Conservation (phyloP, 2,329 filamentous ascomycete genomes). For the Fusarium tuaranense region DNA sequence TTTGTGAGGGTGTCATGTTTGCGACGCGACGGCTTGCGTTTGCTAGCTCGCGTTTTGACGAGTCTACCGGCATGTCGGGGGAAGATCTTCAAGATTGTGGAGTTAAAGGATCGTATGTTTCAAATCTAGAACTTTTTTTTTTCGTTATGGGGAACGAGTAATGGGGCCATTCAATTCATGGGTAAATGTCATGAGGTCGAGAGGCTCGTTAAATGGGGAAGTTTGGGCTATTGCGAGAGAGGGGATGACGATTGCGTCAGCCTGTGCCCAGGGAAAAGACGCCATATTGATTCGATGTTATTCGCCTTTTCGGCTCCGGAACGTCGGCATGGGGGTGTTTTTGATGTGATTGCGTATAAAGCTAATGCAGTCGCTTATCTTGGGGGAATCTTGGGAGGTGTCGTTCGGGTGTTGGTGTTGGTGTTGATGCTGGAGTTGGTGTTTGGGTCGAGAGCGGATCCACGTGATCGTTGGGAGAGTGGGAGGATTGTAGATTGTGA, state of each 20-base stretch:
- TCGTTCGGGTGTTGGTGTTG: not conserved
- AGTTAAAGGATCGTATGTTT: not conserved
- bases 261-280: not conserved
- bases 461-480: not conserved
- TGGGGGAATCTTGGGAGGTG: not conserved
- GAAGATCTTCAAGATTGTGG: not conserved
- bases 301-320: not conserved
- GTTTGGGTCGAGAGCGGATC: not conserved
- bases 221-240: slow-evolving; percentile 24
- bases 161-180: not conserved
- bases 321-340: not conserved
- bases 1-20: slow-evolving; percentile 39
- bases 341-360: not conserved
- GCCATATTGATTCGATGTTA: not conserved
- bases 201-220: slow-evolving; percentile 7
- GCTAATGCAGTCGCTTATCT: not conserved
- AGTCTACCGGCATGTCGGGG: slow-evolving; percentile 1
- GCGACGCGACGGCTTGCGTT: slow-evolving; percentile 33
- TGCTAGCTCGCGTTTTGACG: slow-evolving; percentile 10
- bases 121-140: not conserved
- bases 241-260: slow-evolving; percentile 32
- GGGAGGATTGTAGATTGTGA: not conserved
- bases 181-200: slow-evolving; percentile 6
- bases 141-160: not conserved
- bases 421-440: not conserved